These are phyloP conservation scores for Colletotrichum chlorophyti DNA, from an alignment of 2,329 filamentous ascomycete species.

Conservation along the genomic window DNA sequence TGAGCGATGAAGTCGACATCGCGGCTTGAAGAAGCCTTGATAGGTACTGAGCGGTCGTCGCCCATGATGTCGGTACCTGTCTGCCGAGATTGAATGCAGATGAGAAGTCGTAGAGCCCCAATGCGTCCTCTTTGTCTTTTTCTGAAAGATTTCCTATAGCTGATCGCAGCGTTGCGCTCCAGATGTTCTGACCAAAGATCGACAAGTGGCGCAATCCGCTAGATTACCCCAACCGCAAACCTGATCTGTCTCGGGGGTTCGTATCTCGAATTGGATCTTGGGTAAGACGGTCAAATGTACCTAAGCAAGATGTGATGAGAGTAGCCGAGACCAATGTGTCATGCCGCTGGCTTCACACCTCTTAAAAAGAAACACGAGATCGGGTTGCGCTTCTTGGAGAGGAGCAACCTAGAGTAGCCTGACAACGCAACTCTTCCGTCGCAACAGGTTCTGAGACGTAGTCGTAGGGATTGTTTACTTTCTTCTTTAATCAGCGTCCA, in stretches of 20 bases:
- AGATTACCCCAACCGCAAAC: not conserved
- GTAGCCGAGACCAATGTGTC: slow-evolving; percentile 17
- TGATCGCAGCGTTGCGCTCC: not conserved
- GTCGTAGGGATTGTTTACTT: slow-evolving; percentile 5
- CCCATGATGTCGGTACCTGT: slow-evolving; percentile 14
- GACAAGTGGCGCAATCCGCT: not conserved
- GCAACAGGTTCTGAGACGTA: not conserved
- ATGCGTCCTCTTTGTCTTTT: not conserved
- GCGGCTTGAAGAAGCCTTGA: slow-evolving; percentile 27
- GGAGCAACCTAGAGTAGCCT: not conserved
- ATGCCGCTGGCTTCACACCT: not conserved
- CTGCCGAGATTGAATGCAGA: not conserved
- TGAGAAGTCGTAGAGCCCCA: not conserved
- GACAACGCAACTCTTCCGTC: not conserved
- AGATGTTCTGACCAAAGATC: not conserved
- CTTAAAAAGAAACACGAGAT: not conserved
- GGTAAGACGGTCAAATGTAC: slow-evolving; percentile 8
- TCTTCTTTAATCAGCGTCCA: not conserved
- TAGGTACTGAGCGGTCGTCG: slow-evolving; percentile 23
- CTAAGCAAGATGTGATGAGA: not conserved
- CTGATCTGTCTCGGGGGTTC: not conserved
- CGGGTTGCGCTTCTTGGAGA: slow-evolving; percentile 3
- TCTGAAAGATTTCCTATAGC: too few relatives aligned
- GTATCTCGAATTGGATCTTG: not conserved
- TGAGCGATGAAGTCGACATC: slow-evolving; percentile 38